Evolutionary conservation across 1,284 basidiomycete genomes (phyloP).

Genomic region (Phellinidium pouzarii): DNA sequence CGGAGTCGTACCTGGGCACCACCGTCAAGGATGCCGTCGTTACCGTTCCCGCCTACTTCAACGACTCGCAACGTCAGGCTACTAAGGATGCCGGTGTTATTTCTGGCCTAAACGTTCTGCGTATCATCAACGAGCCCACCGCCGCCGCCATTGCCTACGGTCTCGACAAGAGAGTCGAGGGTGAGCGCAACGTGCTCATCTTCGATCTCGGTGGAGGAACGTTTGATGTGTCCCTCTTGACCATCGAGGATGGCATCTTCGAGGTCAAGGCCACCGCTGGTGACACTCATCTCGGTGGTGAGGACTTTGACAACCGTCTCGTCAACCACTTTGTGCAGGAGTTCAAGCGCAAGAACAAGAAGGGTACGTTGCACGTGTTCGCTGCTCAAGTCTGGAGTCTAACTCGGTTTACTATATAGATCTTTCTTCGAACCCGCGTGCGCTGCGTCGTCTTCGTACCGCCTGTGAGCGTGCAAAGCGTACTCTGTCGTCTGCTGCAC

Average conservation of each 20-base stretch:
- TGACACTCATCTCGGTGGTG: constrained; percentile 98
- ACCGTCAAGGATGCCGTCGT: constrained; percentile 86
- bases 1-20: constrained; percentile 91
- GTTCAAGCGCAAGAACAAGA: constrained; percentile 99
- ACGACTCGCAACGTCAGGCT: constrained; percentile 93
- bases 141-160: constrained; percentile 95
- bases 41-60: constrained; percentile 96
- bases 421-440: constrained; percentile 88
- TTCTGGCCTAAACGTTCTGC: constrained; percentile 86
- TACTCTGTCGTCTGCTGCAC: constrained; percentile 93
- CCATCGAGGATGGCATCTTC: constrained; percentile 98
- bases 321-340: constrained; percentile 98
- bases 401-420: constrained; percentile 40
- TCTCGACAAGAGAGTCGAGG: constrained; percentile 81
- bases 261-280: constrained; percentile 99
- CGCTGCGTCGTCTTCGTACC: constrained; percentile 93
- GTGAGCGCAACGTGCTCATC: constrained; percentile 92
- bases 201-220: constrained; percentile 99
- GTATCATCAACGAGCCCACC: constrained; percentile 96
- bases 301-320: constrained; percentile 98
- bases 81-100: constrained; percentile 94
- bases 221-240: constrained; percentile 97
- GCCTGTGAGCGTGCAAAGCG: constrained; percentile 99
- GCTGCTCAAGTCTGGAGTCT: not conserved
- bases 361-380: constrained; percentile 54